These are phyloP conservation scores for Trichoderma atrobrunneum DNA, from an alignment of 2,329 filamentous ascomycete species.

Conservation along the genomic window DNA sequence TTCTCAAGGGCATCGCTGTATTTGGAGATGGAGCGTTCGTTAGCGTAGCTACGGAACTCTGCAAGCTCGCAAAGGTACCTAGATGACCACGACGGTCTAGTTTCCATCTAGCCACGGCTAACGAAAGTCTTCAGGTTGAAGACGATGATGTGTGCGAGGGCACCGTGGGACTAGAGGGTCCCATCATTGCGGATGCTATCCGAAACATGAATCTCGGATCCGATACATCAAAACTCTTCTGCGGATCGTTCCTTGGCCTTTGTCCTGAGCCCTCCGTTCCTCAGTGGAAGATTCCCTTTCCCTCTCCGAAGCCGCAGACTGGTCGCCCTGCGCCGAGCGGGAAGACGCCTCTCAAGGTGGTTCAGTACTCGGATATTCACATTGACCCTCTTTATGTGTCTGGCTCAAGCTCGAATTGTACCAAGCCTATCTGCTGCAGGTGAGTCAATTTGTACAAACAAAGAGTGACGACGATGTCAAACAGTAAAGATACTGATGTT, in stretches of 20 bases:
- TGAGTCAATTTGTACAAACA: conserved; percentile 23
- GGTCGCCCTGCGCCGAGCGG: conserved; percentile 42
- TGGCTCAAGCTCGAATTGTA: conserved; percentile 54
- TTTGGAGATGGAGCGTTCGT: conserved; percentile 44
- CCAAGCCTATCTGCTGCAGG: conserved; percentile 59
- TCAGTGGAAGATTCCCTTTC: conserved; percentile 43
- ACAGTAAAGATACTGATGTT: conserved; percentile 2
- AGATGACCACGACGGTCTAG: not conserved
- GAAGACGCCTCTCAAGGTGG: conserved; percentile 48
- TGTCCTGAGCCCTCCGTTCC: conserved; percentile 49
- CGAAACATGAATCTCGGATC: conserved; percentile 47
- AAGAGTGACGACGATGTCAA: not conserved
- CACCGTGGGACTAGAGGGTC: conserved; percentile 49
- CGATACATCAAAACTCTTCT: conserved; percentile 50
- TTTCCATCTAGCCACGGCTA: not conserved
- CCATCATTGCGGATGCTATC: conserved; percentile 50
- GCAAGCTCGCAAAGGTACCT: conserved; percentile 33
- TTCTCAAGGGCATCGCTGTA: conserved; percentile 43
- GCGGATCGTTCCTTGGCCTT: conserved; percentile 51
- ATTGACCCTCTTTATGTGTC: conserved; percentile 54
- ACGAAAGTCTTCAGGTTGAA: conserved; percentile 36
- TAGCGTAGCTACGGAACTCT: conserved; percentile 30
- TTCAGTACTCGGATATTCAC: conserved; percentile 61
- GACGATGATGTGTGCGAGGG: conserved; percentile 57
- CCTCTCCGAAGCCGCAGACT: conserved; percentile 38